These are phyloP conservation scores for Ambrosiella cleistominuta DNA, from an alignment of 2,329 filamentous ascomycete genomes.

Conservation along the genomic window DNA sequence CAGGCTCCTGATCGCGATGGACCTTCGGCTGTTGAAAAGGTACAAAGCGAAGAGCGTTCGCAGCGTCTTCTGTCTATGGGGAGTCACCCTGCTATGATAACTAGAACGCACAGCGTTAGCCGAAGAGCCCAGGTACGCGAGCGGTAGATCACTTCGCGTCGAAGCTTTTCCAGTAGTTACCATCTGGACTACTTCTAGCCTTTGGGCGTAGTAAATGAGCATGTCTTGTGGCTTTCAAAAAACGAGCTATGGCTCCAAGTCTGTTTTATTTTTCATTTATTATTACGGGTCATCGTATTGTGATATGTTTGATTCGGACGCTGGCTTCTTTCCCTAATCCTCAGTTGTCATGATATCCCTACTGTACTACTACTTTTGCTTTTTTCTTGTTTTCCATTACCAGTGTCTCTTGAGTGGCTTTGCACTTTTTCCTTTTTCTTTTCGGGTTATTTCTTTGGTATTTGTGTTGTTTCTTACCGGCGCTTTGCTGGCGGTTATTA, in stretches of 20 bases:
- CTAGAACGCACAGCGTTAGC: conserved; percentile 29
- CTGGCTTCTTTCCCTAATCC: background rate
- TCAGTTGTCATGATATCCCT: conserved; percentile 10
- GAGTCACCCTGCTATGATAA: conserved; percentile 25
- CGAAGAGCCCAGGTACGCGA: conserved; percentile 17
- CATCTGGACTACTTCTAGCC: no score
- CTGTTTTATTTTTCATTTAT: background rate
- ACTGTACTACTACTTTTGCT: conserved; percentile 12
- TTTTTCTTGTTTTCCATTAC: conserved; percentile 12
- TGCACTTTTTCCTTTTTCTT: background rate
- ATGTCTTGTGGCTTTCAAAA: background rate
- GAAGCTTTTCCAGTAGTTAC: background rate
- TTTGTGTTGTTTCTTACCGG: background rate
- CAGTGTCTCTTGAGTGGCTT: background rate
- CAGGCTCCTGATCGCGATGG: conserved; percentile 12
- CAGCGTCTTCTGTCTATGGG: conserved; percentile 28
- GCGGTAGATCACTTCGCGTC: conserved; percentile 20
- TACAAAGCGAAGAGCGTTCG: conserved; percentile 23
- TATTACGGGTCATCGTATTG: background rate
- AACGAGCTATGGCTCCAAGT: background rate
- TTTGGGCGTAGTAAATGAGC: background rate
- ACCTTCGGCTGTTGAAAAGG: conserved; percentile 19
- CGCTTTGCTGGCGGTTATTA: no score
- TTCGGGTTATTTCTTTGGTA: background rate
- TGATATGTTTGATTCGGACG: background rate